Conservation (phyloP, 345 rosid genomes). For the Excoecaria cochinchinensis region DNA sequence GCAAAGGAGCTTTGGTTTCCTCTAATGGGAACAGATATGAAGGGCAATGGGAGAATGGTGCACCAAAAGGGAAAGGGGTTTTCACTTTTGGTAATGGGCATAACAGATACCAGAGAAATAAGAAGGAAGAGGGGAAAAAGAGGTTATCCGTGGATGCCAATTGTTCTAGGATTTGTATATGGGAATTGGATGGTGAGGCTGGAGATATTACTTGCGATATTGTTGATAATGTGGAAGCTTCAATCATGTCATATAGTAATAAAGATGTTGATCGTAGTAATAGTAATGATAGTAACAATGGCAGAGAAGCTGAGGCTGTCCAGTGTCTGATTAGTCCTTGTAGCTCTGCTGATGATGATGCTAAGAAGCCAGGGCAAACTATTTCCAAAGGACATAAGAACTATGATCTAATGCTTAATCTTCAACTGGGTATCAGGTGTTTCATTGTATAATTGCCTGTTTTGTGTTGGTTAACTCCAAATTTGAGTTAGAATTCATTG, state of each 20-base stretch:
- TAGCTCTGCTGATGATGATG: conserved; percentile 39
- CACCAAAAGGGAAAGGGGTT: conserved; percentile 61
- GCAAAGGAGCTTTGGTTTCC: conserved; percentile 55
- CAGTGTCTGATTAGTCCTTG: conserved; percentile 14
- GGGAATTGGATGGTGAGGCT: conserved; percentile 53
- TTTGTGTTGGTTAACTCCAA: neutral
- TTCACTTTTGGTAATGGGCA: conserved; percentile 40
- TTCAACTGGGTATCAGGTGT: conserved; percentile 73
- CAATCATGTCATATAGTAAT: conserved; percentile 40
- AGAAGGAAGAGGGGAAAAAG: conserved; percentile 17
- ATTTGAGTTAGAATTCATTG: neutral
- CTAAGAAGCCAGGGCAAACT: conserved; percentile 60
- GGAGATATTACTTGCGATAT: conserved; percentile 94
- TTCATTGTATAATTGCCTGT: neutral
- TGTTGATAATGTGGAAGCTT: conserved; percentile 73
- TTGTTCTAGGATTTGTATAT: conserved; percentile 70
- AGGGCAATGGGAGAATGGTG: conserved; percentile 67
- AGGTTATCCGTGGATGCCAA: conserved; percentile 30
- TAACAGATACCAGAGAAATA: conserved; percentile 18
- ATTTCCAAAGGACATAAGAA: conserved; percentile 61
- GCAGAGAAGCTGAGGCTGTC: neutral
- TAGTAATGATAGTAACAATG: conserved; percentile 10
- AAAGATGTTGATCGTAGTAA: conserved; percentile 35
- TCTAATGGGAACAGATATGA: conserved; percentile 55
- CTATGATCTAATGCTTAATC: conserved; percentile 67